Evolutionary conservation across 176 grass and related monocot genomes (phyloP), one percentile per base, ranked within the genome.

Genomic region (Carex kokanica): DNA sequence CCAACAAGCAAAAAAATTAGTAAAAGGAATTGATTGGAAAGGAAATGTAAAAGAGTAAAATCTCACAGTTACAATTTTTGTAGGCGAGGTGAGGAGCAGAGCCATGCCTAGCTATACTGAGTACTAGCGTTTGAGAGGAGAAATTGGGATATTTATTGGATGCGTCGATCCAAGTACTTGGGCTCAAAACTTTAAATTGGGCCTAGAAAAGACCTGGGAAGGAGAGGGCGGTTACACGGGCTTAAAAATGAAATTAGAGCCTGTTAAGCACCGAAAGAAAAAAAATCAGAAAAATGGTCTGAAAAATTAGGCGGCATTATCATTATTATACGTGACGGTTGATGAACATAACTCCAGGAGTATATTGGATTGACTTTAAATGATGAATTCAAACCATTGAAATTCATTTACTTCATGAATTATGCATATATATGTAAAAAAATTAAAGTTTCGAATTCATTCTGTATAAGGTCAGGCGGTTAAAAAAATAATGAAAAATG

Each of bases 41-140:
- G 25, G 13, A 23, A 7, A 53, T 60, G 52, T 40, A 31, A 16
- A 83, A 25, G 41, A 67, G 52, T 57, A 16, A 60, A 10, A 49
- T 57, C 74, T 86, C 55, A 80, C 81, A 54, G 55, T 29, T 55
- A 25, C 24, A 41, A 60, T 70, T n/a, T 52, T 23, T 41, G 57
- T 0, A 61, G 81, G 71, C 24, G 81, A 64, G 63, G 53, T 24
- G 54, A 84, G 84, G 73, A 84, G 40, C 62, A 84, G 56, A 86
- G 81, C 84, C 88, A 90, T 90, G 68, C 15, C 61, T 53, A 11
- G 73, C 49, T 75, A 29, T 54, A 12, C 20, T 25, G 41, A 24
- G 41, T 51, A 47, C 45, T 77, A 29, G 15, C 24, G 13, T 55
- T 21, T 18, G 47, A 69, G 15, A 74, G 11, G 45, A 74, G 20